Base-by-base conservation (phyloP, 2,329 filamentous ascomycete species). In the Cercospora nicotianae region DNA sequence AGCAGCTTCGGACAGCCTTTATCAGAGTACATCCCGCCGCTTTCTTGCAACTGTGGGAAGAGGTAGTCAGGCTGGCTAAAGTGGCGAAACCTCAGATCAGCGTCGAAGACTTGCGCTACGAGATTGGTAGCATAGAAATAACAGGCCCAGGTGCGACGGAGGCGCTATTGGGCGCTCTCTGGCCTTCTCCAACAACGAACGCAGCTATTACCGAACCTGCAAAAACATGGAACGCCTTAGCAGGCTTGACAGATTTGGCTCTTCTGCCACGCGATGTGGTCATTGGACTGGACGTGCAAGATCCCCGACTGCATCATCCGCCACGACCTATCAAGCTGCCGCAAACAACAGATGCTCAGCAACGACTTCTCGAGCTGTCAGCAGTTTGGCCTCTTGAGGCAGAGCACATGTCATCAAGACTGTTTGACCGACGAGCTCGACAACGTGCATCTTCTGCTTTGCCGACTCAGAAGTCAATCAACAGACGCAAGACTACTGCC, bases 11-110 rank as follows among this genome's bases (percentile, higher is more conserved):
- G 61, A 85, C 84, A 69, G 77, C 92, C 0, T 88, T 94, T 65
- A 79, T 97, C 62, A 86, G 94, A 64, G 81, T 94, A 1, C 94
- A 98, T 77, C 95, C 95, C 2, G 90, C 93, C 20, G 90, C 91
- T 6, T 94, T 93, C 74, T 80, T 88, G 1, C 86, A 91, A 72
- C 78, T 90, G 0, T 93, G 91, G 83, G 83, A 88, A 23, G 85
- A 90, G 68, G 78, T 93, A 2, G 74, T 88, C 16, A 82, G 82
- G 2, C 78, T 88, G 1, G 82, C 83, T 18, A 90, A 87, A 74
- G 84, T 86, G 69, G 86, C 87, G 71, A 89, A 84, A 45, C 89
- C 89, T 1, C 81, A 82, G 4, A 83, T 91, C 6, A 86, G 85
- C 31, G 81, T 91, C 7, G 89, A 91, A 72, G 90, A 93, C 73